phyloP scores from a whole-genome alignment of 768 basidiomycete species.

The Leccinum obscurum region DNA sequence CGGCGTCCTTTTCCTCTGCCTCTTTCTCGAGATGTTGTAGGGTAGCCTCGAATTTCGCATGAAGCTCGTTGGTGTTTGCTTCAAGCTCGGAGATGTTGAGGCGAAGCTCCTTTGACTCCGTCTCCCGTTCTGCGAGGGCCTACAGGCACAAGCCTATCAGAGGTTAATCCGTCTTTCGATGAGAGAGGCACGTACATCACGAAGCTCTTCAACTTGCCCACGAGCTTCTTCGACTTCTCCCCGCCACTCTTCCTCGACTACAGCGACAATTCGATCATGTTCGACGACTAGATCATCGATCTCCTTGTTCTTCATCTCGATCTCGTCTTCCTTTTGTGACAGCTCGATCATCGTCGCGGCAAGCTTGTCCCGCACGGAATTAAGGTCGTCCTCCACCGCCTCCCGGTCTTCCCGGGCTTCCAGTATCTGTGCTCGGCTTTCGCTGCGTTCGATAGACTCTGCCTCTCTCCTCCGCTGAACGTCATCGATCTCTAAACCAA shows the following conservation, averaged over 20 bases:
- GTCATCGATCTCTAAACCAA: constrained; percentile 68
- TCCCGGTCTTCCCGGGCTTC: constrained; percentile 76
- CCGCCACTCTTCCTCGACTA: constrained; percentile 83
- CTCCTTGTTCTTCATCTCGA: constrained; percentile 75
- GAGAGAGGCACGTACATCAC: constrained; percentile 51
- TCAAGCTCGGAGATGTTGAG: constrained; percentile 76
- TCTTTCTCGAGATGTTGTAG: constrained; percentile 77
- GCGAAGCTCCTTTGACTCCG: constrained; percentile 73
- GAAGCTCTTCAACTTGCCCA: constrained; percentile 75
- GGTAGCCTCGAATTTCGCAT: constrained; percentile 71
- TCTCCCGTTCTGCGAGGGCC: constrained; percentile 78
- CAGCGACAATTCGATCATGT: constrained; percentile 68
- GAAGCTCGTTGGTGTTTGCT: constrained; percentile 65
- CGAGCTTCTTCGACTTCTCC: constrained; percentile 84
- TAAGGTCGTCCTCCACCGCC: constrained; percentile 76
- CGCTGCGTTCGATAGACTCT: constrained; percentile 66
- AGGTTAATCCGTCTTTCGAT: neutral
- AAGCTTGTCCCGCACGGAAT: constrained; percentile 70
- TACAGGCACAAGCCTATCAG: constrained; percentile 28
- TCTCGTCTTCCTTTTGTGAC: constrained; percentile 84
- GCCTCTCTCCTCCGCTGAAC: constrained; percentile 60
- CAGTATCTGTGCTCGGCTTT: constrained; percentile 67
- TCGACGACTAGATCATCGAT: constrained; percentile 77
- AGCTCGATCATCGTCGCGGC: constrained; percentile 81
- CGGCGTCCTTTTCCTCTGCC: constrained; percentile 74